Evolutionary conservation across 305 asterid species (phyloP).

Genomic region (Plantago coronopus): DNA sequence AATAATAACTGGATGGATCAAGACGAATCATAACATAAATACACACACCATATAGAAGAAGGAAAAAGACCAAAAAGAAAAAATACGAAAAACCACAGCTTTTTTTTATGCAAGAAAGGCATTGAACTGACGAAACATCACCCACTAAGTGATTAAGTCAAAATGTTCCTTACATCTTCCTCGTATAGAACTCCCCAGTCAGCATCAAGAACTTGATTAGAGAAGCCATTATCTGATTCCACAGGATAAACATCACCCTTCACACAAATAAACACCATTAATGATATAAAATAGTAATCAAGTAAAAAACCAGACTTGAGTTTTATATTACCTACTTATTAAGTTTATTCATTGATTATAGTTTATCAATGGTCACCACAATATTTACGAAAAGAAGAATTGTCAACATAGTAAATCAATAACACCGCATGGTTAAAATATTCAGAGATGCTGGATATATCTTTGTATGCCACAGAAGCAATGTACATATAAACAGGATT

Average conservation of each 20-base stretch:
- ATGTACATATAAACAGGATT: background rate
- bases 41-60: no score
- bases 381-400: background rate
- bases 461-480: background rate
- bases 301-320: no score
- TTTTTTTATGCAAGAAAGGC: background rate
- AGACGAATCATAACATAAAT: no score
- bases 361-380: no score
- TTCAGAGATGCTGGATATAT: no score
- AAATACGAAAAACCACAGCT: no score
- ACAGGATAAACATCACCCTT: slow-evolving; percentile 97
- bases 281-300: no score
- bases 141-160: slow-evolving; percentile 8
- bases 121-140: slow-evolving; percentile 12
- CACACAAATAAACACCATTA: slow-evolving; percentile 22
- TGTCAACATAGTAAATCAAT: slow-evolving; percentile 8
- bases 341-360: no score
- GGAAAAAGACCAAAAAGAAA: no score
- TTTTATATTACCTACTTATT: no score
- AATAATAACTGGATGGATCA: no score
- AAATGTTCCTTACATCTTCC: slow-evolving; percentile 62
- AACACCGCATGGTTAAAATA: background rate
- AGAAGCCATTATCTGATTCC: slow-evolving; percentile 55
- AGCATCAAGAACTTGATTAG: slow-evolving; percentile 76
- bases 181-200: slow-evolving; percentile 83